phyloP scores from a whole-genome alignment of 768 basidiomycete genomes.

The Termitomyces titanicus region DNA sequence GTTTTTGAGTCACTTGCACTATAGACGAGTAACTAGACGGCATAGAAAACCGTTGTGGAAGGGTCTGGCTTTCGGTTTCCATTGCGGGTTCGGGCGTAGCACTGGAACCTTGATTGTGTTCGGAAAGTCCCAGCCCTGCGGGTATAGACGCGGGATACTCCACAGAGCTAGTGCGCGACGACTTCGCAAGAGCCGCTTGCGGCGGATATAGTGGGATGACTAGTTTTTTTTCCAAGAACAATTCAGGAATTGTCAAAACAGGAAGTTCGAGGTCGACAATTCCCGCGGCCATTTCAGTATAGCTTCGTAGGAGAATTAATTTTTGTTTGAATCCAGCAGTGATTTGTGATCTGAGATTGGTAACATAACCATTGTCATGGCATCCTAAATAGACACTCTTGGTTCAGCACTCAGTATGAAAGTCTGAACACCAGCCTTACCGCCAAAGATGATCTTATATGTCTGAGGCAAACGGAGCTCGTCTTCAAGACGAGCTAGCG shows the following conservation, averaged over 20 bases:
- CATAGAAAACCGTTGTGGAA: conserved; percentile 13
- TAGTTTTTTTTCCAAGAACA: conserved; percentile 61
- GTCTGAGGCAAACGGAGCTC: conserved; percentile 63
- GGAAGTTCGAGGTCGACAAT: conserved; percentile 57
- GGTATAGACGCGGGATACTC: conserved; percentile 4
- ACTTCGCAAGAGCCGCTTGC: conserved; percentile 1
- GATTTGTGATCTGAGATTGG: conserved; percentile 57
- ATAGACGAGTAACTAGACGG: conserved; percentile 44
- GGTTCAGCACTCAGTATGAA: not conserved
- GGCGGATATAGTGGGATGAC: conserved; percentile 19
- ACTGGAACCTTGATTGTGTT: conserved; percentile 23
- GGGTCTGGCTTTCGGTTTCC: not conserved
- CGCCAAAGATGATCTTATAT: conserved; percentile 64
- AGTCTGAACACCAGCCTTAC: conserved; percentile 24
- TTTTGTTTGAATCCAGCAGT: conserved; percentile 64
- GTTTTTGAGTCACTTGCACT: conserved; percentile 27
- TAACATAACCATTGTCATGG: conserved; percentile 72
- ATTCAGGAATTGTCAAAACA: conserved; percentile 46
- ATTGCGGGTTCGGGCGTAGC: conserved; percentile 18
- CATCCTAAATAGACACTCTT: conserved; percentile 38
- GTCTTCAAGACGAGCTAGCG: conserved; percentile 51
- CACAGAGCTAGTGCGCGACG: conserved; percentile 4
- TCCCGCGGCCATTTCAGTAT: conserved; percentile 56
- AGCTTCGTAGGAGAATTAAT: conserved; percentile 61
- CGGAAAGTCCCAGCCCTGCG: conserved; percentile 10